Evolutionary conservation across 2,329 filamentous ascomycete genomes (phyloP).

Genomic region (Aurifilum marmelostoma): DNA sequence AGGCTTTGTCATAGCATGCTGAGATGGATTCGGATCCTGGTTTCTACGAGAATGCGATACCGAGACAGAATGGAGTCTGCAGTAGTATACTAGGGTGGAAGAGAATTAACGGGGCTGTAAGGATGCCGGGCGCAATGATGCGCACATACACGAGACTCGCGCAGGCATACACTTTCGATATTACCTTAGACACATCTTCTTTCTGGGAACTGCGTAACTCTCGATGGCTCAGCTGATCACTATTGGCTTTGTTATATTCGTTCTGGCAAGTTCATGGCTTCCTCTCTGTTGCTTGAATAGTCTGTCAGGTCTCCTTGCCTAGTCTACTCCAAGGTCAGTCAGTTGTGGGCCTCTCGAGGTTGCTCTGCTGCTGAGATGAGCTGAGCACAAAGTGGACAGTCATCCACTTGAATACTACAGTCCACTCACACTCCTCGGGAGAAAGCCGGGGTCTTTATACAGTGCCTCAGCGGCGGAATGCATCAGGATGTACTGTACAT

Average conservation of each 20-base stretch:
- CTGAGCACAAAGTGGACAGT: too few species aligned
- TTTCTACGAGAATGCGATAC: background rate
- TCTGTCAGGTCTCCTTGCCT: too few species aligned
- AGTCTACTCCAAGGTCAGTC: too few species aligned
- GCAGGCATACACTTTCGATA: background rate
- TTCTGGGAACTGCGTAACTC: too few species aligned
- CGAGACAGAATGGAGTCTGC: background rate
- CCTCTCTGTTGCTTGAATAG: too few species aligned
- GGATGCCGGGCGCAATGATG: background rate
- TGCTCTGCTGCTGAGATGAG: too few species aligned
- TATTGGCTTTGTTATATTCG: background rate
- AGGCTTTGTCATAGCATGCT: background rate
- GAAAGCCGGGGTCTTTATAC: background rate
- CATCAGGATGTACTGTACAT: too few species aligned
- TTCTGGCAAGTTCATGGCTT: too few species aligned
- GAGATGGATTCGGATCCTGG: slow-evolving; percentile 1
- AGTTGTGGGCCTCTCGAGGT: too few species aligned
- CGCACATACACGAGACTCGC: background rate
- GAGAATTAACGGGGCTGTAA: too few species aligned
- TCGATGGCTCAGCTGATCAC: background rate
- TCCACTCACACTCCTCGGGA: background rate
- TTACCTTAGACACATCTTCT: background rate
- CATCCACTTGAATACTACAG: too few species aligned
- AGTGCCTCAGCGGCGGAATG: too few species aligned
- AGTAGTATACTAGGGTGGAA: background rate